Base-by-base conservation (phyloP, 306 rosid species). In the Purshia tridentata region DNA sequence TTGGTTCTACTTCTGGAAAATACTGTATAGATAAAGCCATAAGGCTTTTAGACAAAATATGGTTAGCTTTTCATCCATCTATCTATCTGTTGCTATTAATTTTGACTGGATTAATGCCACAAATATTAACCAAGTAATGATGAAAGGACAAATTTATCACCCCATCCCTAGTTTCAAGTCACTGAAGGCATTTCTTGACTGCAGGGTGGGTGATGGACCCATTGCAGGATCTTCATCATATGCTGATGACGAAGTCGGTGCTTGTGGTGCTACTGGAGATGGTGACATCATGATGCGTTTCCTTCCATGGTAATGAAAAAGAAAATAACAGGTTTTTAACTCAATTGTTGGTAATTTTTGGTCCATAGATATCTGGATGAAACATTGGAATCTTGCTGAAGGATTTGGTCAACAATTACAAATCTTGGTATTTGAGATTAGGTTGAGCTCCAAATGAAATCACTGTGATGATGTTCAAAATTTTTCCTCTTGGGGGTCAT, bases 161-260 rank as follows among this genome's bases (percentile, higher is more conserved):
- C 6, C 16, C 54, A 19, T 12, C 23, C 60, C 5, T 42, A 42
- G 15, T 16, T 49, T 68, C 8, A 20, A 19, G 45, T 65, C 16
- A 66, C 64, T 7, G 5, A 8, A 37, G 42, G 61, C 42, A 10
- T 67, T 67, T 72, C 46, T 58, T 72, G 70, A 76, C 81, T 81
- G 72, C 82, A 91, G 96, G 87, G 98, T 91, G 65, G 98, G 97
- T 48, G 95, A 94, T 81, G 98, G 98, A 55, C 98, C 96, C 29
- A 89, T 94, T 68, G 89, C 77, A 22, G 96, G 96, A 71, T 94
- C 97, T 80, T 84, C 97, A 42, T 88, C 97, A 51, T 89, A 94
- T 57, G 97, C 88, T 8, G 86, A 85, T 68, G 78, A 85, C 59
- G 93, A 94, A 67, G 88, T 94, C 19, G 99, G 96, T 49, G 98